Percentiles rank a stretch among this genome's conserved stretches.
Evolutionary conservation across 495 filamentous ascomycete genomes (phyloP).

Genomic region (Astrothelium subdiscretum): DNA sequence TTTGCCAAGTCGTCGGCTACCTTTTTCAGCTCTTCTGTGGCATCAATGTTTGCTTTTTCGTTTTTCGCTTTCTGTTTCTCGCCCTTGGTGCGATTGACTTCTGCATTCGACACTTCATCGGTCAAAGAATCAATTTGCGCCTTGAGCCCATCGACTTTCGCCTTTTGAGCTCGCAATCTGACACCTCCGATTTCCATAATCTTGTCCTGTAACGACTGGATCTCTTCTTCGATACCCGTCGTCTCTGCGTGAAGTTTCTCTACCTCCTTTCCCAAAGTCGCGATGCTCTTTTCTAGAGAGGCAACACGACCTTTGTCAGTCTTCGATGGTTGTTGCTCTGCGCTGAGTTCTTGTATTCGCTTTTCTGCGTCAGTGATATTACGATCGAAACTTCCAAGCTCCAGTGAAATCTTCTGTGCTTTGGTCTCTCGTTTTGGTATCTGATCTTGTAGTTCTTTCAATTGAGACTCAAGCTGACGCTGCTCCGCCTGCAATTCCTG

Average conservation of each 20-base stretch:
- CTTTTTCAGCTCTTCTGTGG: conserved; percentile 63
- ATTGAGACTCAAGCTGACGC: conserved; percentile 56
- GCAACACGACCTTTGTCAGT: conserved; percentile 59
- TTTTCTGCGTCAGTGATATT: conserved; percentile 77
- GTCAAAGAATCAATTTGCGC: conserved; percentile 71
- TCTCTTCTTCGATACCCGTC: conserved; percentile 76
- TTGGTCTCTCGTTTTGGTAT: conserved; percentile 78
- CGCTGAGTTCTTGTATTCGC: conserved; percentile 68
- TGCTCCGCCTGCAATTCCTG: conserved; percentile 70
- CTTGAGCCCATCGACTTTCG: conserved; percentile 83
- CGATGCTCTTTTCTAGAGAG: conserved; percentile 63
- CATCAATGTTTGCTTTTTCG: conserved; percentile 62
- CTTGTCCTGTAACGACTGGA: conserved; percentile 81
- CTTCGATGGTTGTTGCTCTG: conserved; percentile 67
- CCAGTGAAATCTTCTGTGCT: conserved; percentile 84
- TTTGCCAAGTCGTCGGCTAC: conserved; percentile 59
- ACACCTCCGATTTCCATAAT: conserved; percentile 98
- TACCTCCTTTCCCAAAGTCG: conserved; percentile 62
- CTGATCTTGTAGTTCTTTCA: conserved; percentile 64
- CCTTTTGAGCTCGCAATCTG: conserved; percentile 76
- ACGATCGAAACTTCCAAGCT: conserved; percentile 73
- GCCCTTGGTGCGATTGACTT: conserved; percentile 76
- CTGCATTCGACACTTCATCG: conserved; percentile 71
- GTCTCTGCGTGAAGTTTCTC: conserved; percentile 71
- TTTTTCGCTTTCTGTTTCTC: conserved; percentile 86